phyloP scores from a whole-genome alignment of 768 basidiomycete species.

The Auriculariales sp. region DNA sequence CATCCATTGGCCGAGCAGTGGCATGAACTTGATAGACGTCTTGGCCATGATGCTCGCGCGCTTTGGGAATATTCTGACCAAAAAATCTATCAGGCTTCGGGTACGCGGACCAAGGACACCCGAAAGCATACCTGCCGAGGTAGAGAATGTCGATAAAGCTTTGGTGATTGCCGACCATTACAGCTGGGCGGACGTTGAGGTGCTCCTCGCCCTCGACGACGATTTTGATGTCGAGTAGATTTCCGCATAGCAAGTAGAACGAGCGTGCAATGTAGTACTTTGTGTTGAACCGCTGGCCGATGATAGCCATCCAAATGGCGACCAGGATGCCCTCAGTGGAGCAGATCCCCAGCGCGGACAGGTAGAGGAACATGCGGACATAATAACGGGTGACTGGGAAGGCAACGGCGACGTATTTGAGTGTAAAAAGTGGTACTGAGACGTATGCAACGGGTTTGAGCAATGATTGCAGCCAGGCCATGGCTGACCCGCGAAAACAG shows the following conservation, averaged over 20 bases:
- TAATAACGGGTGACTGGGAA: slow-evolving; percentile 55
- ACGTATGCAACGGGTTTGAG: slow-evolving; percentile 64
- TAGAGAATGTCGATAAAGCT: slow-evolving; percentile 80
- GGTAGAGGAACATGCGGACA: slow-evolving; percentile 55
- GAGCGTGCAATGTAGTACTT: slow-evolving; percentile 71
- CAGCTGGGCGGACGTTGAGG: slow-evolving; percentile 49
- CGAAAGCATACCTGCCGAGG: slow-evolving; percentile 52
- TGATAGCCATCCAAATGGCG: slow-evolving; percentile 47
- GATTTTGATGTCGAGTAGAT: slow-evolving; percentile 48
- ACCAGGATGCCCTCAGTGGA: slow-evolving; percentile 60
- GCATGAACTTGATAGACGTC: slow-evolving; percentile 71
- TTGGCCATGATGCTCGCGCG: slow-evolving; percentile 85
- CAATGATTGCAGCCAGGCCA: slow-evolving; percentile 48
- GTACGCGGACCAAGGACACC: not conserved
- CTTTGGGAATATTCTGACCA: slow-evolving; percentile 60
- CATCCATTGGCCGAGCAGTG: slow-evolving; percentile 83
- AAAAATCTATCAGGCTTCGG: slow-evolving; percentile 1
- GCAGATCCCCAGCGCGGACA: slow-evolving; percentile 52
- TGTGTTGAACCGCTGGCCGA: slow-evolving; percentile 62
- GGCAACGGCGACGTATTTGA: slow-evolving; percentile 40
- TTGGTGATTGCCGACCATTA: slow-evolving; percentile 85
- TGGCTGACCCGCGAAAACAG: no score
- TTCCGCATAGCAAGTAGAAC: slow-evolving; percentile 60
- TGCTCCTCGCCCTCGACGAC: slow-evolving; percentile 81
- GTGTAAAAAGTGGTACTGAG: slow-evolving; percentile 54